phyloP scores from a whole-genome alignment of 306 rosid species.

The Boehmeria nivea region DNA sequence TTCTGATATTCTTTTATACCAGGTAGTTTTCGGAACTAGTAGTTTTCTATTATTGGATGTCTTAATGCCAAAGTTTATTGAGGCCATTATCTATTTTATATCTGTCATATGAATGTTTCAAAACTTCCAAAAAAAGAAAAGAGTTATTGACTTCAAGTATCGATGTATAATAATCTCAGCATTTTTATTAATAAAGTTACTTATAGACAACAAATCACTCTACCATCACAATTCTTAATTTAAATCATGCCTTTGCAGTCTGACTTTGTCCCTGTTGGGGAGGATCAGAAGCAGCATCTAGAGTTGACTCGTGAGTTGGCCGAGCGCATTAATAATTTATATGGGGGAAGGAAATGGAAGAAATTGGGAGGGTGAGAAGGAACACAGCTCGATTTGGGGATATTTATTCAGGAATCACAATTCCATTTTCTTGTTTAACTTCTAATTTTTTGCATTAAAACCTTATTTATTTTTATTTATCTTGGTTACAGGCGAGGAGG shows the following conservation, averaged over 20 bases:
- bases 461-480: slow-evolving; percentile 21
- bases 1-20: slow-evolving; percentile 92
- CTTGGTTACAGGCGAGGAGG: slow-evolving; percentile 79
- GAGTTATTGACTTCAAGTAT: background rate
- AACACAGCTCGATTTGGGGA: slow-evolving; percentile 18
- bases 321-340: slow-evolving; percentile 76
- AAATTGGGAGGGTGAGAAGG: slow-evolving; percentile 91
- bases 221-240: slow-evolving; percentile 35
- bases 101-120: too few relatives aligned
- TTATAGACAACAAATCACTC: slow-evolving; percentile 19
- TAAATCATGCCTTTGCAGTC: slow-evolving; percentile 59
- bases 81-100: too few relatives aligned
- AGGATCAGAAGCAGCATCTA: slow-evolving; percentile 97
- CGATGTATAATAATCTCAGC: slow-evolving; percentile 5
- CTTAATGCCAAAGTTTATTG: too few relatives aligned
- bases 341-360: slow-evolving; percentile 97
- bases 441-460: slow-evolving; percentile 10
- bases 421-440: slow-evolving; percentile 12
- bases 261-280: slow-evolving; percentile 93
- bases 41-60: background rate
- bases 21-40: slow-evolving; percentile 47
- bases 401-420: slow-evolving; percentile 1
- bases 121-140: too few relatives aligned
- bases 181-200: slow-evolving; percentile 14
- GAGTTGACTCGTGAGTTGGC: slow-evolving; percentile 94